Evolutionary conservation across 768 basidiomycete genomes (phyloP).

Genomic region (Tulasnella sp.): DNA sequence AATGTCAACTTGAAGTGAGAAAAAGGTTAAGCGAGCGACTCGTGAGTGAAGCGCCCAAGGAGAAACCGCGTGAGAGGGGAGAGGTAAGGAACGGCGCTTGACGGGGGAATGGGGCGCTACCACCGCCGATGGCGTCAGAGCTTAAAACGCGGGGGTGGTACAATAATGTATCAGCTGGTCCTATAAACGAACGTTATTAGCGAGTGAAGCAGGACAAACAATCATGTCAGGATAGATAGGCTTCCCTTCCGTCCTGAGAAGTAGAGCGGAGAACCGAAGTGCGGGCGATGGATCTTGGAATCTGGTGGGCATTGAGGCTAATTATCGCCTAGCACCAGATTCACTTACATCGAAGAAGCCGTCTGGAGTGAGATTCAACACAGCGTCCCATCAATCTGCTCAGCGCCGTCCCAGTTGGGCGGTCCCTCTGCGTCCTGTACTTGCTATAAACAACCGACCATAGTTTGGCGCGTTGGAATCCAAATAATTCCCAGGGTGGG

Average conservation of each 20-base stretch:
- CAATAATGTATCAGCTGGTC: not conserved
- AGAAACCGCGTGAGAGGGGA: not conserved
- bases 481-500: not conserved
- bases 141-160: not conserved
- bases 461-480: not conserved
- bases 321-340: not conserved
- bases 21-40: not conserved
- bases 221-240: not conserved
- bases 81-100: not conserved
- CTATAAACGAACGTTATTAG: not conserved
- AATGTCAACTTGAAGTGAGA: not conserved
- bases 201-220: not conserved
- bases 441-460: not conserved
- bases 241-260: not conserved
- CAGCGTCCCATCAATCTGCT: not conserved
- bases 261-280: not conserved
- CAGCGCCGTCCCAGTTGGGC: not conserved
- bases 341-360: not conserved
- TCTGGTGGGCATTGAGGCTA: not conserved
- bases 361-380: not conserved
- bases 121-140: not conserved
- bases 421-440: not conserved
- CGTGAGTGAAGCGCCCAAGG: not conserved
- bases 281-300: not conserved
- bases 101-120: not conserved